phyloP scores from a whole-genome alignment of 257 asterid species.

The Ajuga chamaepitys region DNA sequence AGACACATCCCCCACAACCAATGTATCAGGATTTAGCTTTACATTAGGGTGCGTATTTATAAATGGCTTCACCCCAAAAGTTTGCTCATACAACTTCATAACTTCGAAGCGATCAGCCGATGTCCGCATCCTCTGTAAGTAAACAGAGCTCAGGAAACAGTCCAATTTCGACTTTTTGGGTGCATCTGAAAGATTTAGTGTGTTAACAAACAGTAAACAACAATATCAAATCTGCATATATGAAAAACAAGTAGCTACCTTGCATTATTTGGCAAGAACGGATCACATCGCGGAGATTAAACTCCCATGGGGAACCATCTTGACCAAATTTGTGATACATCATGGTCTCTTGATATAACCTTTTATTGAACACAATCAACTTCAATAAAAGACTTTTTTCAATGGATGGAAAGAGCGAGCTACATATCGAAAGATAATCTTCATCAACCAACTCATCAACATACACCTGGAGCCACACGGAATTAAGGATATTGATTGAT shows the following conservation, averaged over 20 bases:
- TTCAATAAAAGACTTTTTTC: constrained; percentile 43
- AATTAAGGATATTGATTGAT: background rate
- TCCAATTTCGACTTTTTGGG: constrained; percentile 35
- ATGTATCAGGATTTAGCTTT: constrained; percentile 41
- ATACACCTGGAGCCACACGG: constrained; percentile 56
- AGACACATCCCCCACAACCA: constrained; percentile 52
- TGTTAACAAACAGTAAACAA: constrained; percentile 11
- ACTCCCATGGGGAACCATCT: constrained; percentile 99
- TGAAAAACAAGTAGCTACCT: constrained; percentile 32
- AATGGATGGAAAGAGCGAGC: constrained; percentile 62
- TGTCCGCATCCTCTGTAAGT: constrained; percentile 93
- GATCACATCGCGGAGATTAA: constrained; percentile 86
- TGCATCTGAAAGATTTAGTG: constrained; percentile 42
- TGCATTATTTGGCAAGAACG: constrained; percentile 90
- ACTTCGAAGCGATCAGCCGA: constrained; percentile 70
- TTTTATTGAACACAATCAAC: constrained; percentile 64
- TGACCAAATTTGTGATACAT: constrained; percentile 64
- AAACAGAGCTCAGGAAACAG: constrained; percentile 80
- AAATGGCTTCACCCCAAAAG: constrained; percentile 58
- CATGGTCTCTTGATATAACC: constrained; percentile 77
- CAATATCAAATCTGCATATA: constrained; percentile 3
- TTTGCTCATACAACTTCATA: constrained; percentile 54
- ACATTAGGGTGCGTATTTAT: constrained; percentile 62
- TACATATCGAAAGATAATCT: constrained; percentile 77
- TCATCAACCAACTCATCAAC: constrained; percentile 83